A percentile compares a stretch with the other conserved stretches of the same genome.
These are phyloP conservation scores for Metschnikowia cerradonensis DNA, from an alignment of 805 yeast species.

Conservation along the genomic window DNA sequence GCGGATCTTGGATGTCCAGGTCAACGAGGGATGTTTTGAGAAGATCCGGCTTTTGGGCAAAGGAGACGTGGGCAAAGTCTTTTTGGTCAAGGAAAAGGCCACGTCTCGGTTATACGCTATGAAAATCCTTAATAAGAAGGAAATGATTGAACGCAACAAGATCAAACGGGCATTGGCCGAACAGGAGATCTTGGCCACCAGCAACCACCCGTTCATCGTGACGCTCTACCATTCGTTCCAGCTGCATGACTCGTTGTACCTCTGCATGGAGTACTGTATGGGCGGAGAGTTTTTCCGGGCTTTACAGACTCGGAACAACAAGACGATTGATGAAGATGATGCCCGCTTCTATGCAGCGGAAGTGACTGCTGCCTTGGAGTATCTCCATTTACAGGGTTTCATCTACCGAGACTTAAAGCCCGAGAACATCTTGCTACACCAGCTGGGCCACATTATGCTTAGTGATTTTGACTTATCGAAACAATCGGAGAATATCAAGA, in stretches of 20 bases:
- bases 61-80: slow-evolving; percentile 98
- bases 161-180: slow-evolving; percentile 94
- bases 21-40: slow-evolving; percentile 82
- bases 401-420: slow-evolving; percentile 96
- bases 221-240: slow-evolving; percentile 94
- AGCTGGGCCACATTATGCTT: slow-evolving; percentile 96
- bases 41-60: slow-evolving; percentile 87
- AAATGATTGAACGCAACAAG: slow-evolving; percentile 93
- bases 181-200: slow-evolving; percentile 91
- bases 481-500: slow-evolving; percentile 72
- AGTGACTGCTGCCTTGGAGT: slow-evolving; percentile 94
- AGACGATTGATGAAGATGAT: slow-evolving; percentile 81
- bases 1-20: slow-evolving; percentile 72
- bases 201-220: slow-evolving; percentile 95
- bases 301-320: slow-evolving; percentile 81
- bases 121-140: slow-evolving; percentile 85
- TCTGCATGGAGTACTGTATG: slow-evolving; percentile 98
- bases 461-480: slow-evolving; percentile 95
- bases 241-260: slow-evolving; percentile 81
- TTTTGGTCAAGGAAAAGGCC: slow-evolving; percentile 77
- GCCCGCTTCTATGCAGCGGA: slow-evolving; percentile 95
- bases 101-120: slow-evolving; percentile 80
- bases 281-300: slow-evolving; percentile 99
- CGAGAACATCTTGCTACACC: slow-evolving; percentile 89
- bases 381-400: slow-evolving; percentile 93